These are phyloP conservation scores for Phanerodontia chrysosporium DNA, from an alignment of 768 basidiomycete species.

Conservation along the genomic window DNA sequence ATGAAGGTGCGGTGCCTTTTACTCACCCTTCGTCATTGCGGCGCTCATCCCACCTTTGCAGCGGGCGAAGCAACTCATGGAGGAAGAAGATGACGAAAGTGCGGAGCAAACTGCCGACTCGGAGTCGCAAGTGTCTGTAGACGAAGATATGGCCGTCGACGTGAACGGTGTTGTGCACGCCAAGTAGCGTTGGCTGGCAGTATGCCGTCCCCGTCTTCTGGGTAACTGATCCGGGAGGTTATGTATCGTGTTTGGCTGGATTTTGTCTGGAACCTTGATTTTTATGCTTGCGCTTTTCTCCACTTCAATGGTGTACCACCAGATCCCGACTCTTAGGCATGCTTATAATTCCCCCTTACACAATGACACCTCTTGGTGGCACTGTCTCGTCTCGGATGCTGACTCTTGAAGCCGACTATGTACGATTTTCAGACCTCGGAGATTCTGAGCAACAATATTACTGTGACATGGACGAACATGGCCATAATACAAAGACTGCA, in stretches of 20 bases:
- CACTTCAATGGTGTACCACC: not conserved
- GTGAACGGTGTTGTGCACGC: slow-evolving; percentile 21
- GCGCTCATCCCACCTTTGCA: slow-evolving; percentile 30
- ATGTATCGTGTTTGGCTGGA: not conserved
- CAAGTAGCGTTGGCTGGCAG: slow-evolving; percentile 1
- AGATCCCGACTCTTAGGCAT: not conserved
- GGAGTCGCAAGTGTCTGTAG: slow-evolving; percentile 20
- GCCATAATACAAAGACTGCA: too few relatives aligned
- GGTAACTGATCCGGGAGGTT: not conserved
- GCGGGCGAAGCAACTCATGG: slow-evolving; percentile 63
- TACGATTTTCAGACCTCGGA: too few relatives aligned
- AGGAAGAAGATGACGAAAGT: slow-evolving; percentile 41
- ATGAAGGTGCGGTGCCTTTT: slow-evolving; percentile 63
- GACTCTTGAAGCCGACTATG: too few relatives aligned
- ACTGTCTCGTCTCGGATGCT: not conserved
- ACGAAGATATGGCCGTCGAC: slow-evolving; percentile 18
- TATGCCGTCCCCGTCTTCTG: not conserved
- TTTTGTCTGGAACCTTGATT: not conserved
- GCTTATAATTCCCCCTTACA: not conserved
- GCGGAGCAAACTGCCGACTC: slow-evolving; percentile 21
- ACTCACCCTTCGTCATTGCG: too few relatives aligned
- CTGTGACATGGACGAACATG: too few relatives aligned
- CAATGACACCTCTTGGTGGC: not conserved
- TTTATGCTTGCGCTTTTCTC: not conserved
- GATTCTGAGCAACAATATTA: too few relatives aligned